phyloP scores from a whole-genome alignment of 2,329 filamentous ascomycete species.

The Hypocreales sp. region DNA sequence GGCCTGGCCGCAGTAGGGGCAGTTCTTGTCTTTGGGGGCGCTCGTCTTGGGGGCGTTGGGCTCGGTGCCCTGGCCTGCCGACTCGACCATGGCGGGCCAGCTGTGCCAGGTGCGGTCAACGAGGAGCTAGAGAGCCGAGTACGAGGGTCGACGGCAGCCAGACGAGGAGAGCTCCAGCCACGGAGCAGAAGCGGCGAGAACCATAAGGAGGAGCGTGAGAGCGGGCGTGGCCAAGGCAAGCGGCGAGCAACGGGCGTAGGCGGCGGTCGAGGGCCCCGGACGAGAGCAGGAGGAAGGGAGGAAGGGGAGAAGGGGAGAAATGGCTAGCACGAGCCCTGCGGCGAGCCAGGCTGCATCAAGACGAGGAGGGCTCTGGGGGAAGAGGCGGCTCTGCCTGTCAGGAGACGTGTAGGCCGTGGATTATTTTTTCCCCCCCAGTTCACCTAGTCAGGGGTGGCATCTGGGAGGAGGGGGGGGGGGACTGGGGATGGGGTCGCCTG shows the following conservation, averaged over 20 bases:
- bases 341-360: too few relatives aligned
- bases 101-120: not conserved
- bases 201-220: constrained; percentile 4
- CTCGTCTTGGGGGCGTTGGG: constrained; percentile 19
- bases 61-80: constrained; percentile 18
- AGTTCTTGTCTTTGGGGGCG: constrained; percentile 70
- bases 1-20: constrained; percentile 73
- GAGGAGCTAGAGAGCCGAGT: not conserved
- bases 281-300: too few relatives aligned
- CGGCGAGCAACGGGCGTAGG: not conserved
- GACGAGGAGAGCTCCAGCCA: constrained; percentile 2
- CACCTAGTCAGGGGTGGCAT: too few relatives aligned
- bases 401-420: too few relatives aligned
- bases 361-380: not conserved
- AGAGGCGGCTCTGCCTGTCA: too few relatives aligned
- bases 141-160: not conserved
- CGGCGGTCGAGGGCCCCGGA: not conserved
- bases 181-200: constrained; percentile 3
- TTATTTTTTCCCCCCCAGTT: too few relatives aligned
- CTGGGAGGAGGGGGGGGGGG: too few relatives aligned
- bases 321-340: constrained; percentile 1
- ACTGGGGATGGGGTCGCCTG: too few relatives aligned
- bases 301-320: not conserved
- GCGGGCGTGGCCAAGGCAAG: too few relatives aligned
- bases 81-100: constrained; percentile 14